phyloP scores from a whole-genome alignment of 352 stramenopile species.

The Blastocystis sp. region DNA sequence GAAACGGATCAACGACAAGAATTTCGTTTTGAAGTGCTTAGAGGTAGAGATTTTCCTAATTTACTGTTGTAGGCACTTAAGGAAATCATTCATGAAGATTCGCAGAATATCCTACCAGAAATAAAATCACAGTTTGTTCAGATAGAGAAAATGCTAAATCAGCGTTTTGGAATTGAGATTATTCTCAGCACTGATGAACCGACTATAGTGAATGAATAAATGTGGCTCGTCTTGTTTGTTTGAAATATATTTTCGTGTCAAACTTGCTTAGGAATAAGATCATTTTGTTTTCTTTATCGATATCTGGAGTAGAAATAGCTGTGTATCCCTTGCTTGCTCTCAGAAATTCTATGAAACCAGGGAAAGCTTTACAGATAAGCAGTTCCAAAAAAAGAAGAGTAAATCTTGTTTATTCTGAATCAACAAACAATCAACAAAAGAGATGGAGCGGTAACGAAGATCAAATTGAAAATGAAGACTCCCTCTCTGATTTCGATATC shows the following conservation, averaged over 20 bases:
- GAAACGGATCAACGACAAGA: background rate
- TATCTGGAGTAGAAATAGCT: background rate
- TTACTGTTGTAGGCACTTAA: slow-evolving; percentile 13
- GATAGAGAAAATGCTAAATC: background rate
- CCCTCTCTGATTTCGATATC: background rate
- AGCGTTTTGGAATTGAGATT: background rate
- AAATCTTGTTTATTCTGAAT: background rate
- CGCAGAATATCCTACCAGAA: background rate
- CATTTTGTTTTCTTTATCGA: background rate
- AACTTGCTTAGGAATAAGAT: background rate
- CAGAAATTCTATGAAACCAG: background rate
- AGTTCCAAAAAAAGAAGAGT: background rate
- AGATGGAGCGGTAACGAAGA: background rate
- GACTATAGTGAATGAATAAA: background rate
- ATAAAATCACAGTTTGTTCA: background rate
- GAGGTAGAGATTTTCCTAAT: background rate
- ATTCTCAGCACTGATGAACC: background rate
- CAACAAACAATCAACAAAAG: background rate
- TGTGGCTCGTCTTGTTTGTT: background rate
- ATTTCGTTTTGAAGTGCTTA: slow-evolving; percentile 30
- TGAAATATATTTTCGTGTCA: too few species aligned
- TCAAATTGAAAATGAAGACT: background rate
- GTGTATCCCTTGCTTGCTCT: background rate
- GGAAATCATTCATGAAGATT: slow-evolving; percentile 14
- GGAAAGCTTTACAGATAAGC: background rate